Percentiles rank a stretch among this genome's conserved stretches.
These are phyloP conservation scores for Brettanomyces nanus DNA, from an alignment of 805 yeast species.

Conservation along the genomic window DNA sequence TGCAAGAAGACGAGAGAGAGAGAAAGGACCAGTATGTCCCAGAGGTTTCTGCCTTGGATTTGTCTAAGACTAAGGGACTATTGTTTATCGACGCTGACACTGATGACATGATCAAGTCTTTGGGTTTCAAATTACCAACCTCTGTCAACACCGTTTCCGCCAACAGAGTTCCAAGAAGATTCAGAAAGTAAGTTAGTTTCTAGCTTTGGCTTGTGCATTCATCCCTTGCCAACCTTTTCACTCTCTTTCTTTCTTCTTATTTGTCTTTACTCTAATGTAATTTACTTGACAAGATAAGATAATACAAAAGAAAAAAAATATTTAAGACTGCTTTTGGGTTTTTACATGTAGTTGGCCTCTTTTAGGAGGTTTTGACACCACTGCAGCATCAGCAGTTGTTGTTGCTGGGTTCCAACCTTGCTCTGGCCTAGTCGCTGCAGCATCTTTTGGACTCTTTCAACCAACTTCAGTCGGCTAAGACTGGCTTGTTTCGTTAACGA, in stretches of 20 bases:
- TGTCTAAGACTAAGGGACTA: slow-evolving; percentile 91
- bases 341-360: no score
- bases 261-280: slow-evolving; percentile 3
- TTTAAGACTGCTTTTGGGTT: background rate
- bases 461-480: no score
- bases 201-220: slow-evolving; percentile 6
- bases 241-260: slow-evolving; percentile 4
- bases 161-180: slow-evolving; percentile 81
- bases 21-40: slow-evolving; percentile 99
- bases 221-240: slow-evolving; percentile 5
- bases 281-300: background rate
- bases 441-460: no score
- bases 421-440: no score
- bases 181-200: slow-evolving; percentile 61
- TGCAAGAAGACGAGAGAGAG: slow-evolving; percentile 99
- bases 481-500: no score
- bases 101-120: slow-evolving; percentile 85
- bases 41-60: slow-evolving; percentile 99
- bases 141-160: slow-evolving; percentile 81
- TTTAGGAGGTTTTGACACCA: no score
- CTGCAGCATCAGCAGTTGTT: no score
- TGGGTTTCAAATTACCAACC: slow-evolving; percentile 86
- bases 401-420: no score
- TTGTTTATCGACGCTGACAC: slow-evolving; percentile 97
- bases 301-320: background rate